Evolutionary conservation across 164 flowering plant genomes (phyloP).

Genomic region (Kalanchoe fedtschenkoi): DNA sequence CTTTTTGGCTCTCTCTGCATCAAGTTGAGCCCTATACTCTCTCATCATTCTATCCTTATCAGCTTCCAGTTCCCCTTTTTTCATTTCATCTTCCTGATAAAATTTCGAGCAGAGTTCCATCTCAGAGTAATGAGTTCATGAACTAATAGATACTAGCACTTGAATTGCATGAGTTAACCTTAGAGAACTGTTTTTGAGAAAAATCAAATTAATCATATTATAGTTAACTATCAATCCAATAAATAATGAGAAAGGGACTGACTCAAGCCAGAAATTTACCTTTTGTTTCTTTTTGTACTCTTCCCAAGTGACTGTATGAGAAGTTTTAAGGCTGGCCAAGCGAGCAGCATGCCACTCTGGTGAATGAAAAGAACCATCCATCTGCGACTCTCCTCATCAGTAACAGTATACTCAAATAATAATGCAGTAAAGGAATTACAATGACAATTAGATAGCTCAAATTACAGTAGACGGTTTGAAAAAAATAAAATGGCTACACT

Average conservation of each 20-base stretch:
- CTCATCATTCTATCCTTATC: slow-evolving; percentile 93
- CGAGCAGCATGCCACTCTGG: slow-evolving; percentile 99
- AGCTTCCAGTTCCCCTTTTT: slow-evolving; percentile 79
- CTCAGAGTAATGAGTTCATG: background rate
- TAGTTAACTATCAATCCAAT: background rate
- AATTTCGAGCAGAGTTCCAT: background rate
- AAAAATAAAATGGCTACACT: background rate
- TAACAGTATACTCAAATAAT: slow-evolving; percentile 27
- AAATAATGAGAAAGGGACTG: background rate
- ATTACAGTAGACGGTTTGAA: background rate
- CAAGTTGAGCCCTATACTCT: slow-evolving; percentile 92
- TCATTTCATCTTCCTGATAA: slow-evolving; percentile 80
- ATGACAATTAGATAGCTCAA: background rate
- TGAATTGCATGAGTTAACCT: background rate
- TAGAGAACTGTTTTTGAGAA: background rate
- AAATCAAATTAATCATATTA: background rate
- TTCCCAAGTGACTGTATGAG: slow-evolving; percentile 98
- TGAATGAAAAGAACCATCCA: slow-evolving; percentile 99
- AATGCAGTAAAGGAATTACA: background rate
- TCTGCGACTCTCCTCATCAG: slow-evolving; percentile 93
- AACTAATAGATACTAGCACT: background rate
- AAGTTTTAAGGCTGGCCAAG: slow-evolving; percentile 96
- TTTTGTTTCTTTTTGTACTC: slow-evolving; percentile 89
- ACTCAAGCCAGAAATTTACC: slow-evolving; percentile 27
- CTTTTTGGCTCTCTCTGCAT: slow-evolving; percentile 92